Conservation (phyloP, 768 basidiomycete genomes). For the Boletus barrowsii region DNA sequence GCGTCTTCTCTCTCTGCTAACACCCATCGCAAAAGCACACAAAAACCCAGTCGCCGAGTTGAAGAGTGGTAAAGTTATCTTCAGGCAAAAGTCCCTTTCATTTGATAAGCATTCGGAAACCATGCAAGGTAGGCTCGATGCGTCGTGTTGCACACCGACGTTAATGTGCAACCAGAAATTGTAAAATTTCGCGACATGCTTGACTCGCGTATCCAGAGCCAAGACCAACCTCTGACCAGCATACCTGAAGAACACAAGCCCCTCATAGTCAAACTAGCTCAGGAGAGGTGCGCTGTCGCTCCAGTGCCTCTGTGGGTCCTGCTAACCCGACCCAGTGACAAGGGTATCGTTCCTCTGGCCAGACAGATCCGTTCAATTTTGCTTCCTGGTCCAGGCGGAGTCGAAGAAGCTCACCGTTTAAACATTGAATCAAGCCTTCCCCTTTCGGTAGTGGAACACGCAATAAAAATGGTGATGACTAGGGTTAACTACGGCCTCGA, state of each 20-base stretch:
- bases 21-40: slow-evolving; percentile 31
- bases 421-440: slow-evolving; percentile 41
- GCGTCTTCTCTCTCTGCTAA: background rate
- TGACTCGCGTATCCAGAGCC: slow-evolving; percentile 46
- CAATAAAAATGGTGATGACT: slow-evolving; percentile 58
- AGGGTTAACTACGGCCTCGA: slow-evolving; percentile 85
- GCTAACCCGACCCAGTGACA: slow-evolving; percentile 54
- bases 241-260: slow-evolving; percentile 71
- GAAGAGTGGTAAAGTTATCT: slow-evolving; percentile 71
- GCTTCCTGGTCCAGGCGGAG: slow-evolving; percentile 60
- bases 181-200: slow-evolving; percentile 76
- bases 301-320: background rate
- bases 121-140: slow-evolving; percentile 58
- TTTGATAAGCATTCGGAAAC: slow-evolving; percentile 81
- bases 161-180: slow-evolving; percentile 48
- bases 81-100: slow-evolving; percentile 71
- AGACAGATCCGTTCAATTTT: slow-evolving; percentile 71
- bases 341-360: slow-evolving; percentile 55
- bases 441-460: slow-evolving; percentile 52
- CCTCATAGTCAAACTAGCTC: slow-evolving; percentile 76
- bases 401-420: slow-evolving; percentile 36
- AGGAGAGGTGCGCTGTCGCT: slow-evolving; percentile 66
- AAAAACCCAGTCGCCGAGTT: slow-evolving; percentile 55
- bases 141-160: background rate
- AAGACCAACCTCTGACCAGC: slow-evolving; percentile 47